Conservation (phyloP, 768 basidiomycete species). For the Pilatotrama ljubarskyi region DNA sequence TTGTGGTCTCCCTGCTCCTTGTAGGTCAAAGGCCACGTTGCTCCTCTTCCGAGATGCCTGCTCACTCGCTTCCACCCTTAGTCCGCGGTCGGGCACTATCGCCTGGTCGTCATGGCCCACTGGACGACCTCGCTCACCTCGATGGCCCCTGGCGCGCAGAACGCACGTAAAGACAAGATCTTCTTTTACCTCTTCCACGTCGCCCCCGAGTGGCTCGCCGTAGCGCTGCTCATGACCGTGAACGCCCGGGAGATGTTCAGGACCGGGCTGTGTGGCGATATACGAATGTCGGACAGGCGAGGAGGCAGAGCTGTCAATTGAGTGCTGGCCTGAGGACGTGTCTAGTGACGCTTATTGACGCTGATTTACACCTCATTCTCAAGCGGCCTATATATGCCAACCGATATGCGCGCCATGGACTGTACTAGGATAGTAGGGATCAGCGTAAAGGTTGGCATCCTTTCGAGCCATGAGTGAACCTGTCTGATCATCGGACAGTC, state of each 20-base stretch:
- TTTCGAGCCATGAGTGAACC: too few relatives aligned
- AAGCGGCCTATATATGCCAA: too few relatives aligned
- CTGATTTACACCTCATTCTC: too few relatives aligned
- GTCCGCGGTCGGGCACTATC: constrained; percentile 15
- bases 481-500: too few relatives aligned
- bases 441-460: too few relatives aligned
- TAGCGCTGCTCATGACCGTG: constrained; percentile 6
- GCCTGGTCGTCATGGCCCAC: constrained; percentile 11
- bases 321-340: too few relatives aligned
- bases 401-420: too few relatives aligned
- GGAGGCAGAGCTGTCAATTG: too few relatives aligned
- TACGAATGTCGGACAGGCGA: not conserved
- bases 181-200: constrained; percentile 21
- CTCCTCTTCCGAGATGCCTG: not conserved
- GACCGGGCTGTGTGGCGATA: constrained; percentile 16
- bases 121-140: constrained; percentile 17
- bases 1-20: constrained; percentile 1
- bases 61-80: not conserved
- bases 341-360: too few relatives aligned
- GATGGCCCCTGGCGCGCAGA: constrained; percentile 15
- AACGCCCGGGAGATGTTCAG: constrained; percentile 15
- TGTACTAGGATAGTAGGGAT: too few relatives aligned
- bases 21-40: not conserved
- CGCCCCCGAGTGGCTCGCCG: constrained; percentile 19
- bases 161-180: constrained; percentile 8